Base-by-base conservation (phyloP, 192 early-diverging fungal species). In the Podila epicladia region DNA sequence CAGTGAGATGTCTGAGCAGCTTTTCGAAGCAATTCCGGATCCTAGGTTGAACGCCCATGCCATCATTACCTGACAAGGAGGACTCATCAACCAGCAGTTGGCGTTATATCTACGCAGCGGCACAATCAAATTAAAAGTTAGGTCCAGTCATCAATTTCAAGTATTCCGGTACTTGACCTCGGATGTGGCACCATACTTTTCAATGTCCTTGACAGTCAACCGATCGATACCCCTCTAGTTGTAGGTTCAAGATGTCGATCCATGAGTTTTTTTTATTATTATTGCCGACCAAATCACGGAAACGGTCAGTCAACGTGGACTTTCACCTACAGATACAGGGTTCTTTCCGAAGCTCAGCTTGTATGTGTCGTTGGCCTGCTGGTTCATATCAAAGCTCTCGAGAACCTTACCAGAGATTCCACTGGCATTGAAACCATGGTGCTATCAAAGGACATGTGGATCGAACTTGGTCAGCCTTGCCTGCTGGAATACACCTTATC, bases 341-440 rank as follows among this genome's bases (percentile, higher is more conserved):
- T 33, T 57, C 22, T 80, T 84, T 19, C 67, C 82, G 67, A 93
- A 93, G 82, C 93, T 94, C 73, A 89, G 84, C 64, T 72, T 86
- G 75, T 94, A 92, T 8, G 90, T 89, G 0, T 84, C 72, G 87
- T 98, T 97, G 33, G 94, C 94, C 31, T 94, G 88, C n/a, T 84
- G 82, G 84, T 97, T 98, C 68, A 98, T 93, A 83, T 98, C 97
- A 80, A 96, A 98, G 31, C 93, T 89, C 20, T 89, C 90, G 5
- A 93, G 84, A 35, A 98, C 93, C 31, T 89, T 35, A 45, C 88
- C 85, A 7, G 75, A 48, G 33, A 84, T 76, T 9, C 85, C 75
- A n/a, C 93, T 89, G n/a, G 84, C 71, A 41, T 89, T 89, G 35
- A 97, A 89, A 31, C 90, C 93, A 87, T 87, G 90, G 82, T 93